These are phyloP conservation scores for Sporothrix brasiliensis DNA, from an alignment of 2,329 filamentous ascomycete species.

Conservation along the genomic window DNA sequence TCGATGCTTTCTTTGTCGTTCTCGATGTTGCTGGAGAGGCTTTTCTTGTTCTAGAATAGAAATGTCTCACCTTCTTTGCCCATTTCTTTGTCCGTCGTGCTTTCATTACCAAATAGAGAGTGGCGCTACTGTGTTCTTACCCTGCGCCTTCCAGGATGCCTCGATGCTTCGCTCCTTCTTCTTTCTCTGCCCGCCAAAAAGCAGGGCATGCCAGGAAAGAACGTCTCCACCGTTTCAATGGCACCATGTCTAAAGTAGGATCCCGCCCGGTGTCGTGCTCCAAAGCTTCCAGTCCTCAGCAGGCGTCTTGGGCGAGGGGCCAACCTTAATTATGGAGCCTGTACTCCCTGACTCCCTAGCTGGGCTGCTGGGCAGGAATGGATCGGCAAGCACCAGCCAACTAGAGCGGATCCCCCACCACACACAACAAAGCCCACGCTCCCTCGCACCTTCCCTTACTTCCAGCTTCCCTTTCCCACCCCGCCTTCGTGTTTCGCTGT, in stretches of 20 bases:
- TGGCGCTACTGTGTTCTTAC: conserved; percentile 12
- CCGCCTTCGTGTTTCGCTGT: neutral
- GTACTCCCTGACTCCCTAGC: neutral
- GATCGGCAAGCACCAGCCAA: conserved; percentile 10
- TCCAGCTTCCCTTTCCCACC: conserved; percentile 14
- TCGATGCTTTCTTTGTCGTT: conserved; percentile 12
- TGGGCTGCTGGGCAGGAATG: conserved; percentile 13
- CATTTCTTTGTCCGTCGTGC: conserved; percentile 17
- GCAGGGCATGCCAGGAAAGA: conserved; percentile 25
- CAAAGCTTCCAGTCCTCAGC: neutral
- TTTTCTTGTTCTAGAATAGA: conserved; percentile 7
- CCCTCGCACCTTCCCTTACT: neutral
- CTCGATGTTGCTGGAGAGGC: neutral
- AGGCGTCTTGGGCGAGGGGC: neutral
- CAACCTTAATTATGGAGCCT: conserved; percentile 31
- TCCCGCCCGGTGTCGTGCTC: neutral
- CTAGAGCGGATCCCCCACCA: neutral
- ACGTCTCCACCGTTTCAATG: conserved; percentile 6
- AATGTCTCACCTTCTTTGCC: neutral
- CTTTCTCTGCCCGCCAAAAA: conserved; percentile 15
- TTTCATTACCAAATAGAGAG: conserved; percentile 2
- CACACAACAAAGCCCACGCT: neutral
- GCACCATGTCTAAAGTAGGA: conserved; percentile 7
- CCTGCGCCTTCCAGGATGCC: neutral
- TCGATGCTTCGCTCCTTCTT: neutral